Percentiles rank a stretch among this genome's conserved stretches.
Conservation (phyloP, 805 yeast species). For the Candida khao-thaluensis region DNA sequence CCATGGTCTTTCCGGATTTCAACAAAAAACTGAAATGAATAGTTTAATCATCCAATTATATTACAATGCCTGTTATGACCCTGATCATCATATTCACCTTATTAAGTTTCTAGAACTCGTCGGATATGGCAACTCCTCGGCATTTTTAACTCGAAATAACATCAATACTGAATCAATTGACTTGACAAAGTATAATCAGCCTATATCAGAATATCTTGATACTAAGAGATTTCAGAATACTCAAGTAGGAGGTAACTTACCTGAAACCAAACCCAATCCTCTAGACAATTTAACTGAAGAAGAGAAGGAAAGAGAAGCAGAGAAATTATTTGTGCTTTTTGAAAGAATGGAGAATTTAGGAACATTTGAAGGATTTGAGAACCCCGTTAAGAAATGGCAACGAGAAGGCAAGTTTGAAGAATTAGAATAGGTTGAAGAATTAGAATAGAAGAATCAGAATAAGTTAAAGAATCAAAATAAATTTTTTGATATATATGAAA, state of each 20-base stretch:
- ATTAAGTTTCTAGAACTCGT: slow-evolving; percentile 20
- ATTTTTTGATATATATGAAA: too few species aligned
- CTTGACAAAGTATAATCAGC: slow-evolving; percentile 14
- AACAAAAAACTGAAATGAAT: slow-evolving; percentile 13
- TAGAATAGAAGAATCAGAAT: too few species aligned
- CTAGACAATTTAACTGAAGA: slow-evolving; percentile 32
- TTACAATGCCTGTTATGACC: slow-evolving; percentile 18
- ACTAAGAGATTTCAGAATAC: neutral
- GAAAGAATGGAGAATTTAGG: slow-evolving; percentile 40
- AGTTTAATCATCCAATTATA: slow-evolving; percentile 17
- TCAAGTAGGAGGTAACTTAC: neutral
- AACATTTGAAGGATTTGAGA: slow-evolving; percentile 33
- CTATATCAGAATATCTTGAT: slow-evolving; percentile 18
- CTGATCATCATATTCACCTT: slow-evolving; percentile 13
- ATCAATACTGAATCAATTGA: slow-evolving; percentile 17
- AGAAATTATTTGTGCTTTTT: slow-evolving; percentile 39
- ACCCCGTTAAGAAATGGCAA: slow-evolving; percentile 41
- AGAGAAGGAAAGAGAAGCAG: slow-evolving; percentile 46
- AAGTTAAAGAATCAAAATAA: too few species aligned
- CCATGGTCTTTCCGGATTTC: slow-evolving; percentile 11
- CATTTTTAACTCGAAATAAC: slow-evolving; percentile 16
- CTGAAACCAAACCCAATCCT: neutral
- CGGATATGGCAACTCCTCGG: slow-evolving; percentile 20
- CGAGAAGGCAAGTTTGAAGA: slow-evolving; percentile 30
- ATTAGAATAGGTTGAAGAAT: slow-evolving; percentile 7